phyloP scores from a whole-genome alignment of 2,329 filamentous ascomycete species.

The Fusarium marasasianum region DNA sequence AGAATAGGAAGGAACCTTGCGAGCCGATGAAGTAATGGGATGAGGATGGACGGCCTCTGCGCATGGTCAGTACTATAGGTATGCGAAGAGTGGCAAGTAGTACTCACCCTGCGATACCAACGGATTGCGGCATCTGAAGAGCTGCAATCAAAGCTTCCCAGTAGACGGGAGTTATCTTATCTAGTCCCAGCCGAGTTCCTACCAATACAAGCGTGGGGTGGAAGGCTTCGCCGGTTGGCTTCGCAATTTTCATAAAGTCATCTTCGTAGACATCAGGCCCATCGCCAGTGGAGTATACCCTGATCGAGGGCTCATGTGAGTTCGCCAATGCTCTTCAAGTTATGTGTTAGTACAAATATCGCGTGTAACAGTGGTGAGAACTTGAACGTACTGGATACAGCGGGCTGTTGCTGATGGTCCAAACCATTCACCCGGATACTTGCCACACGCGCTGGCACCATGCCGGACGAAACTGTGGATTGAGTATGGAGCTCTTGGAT shows the following conservation, averaged over 20 bases:
- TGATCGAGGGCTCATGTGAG: conserved; percentile 70
- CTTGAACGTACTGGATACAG: conserved; percentile 85
- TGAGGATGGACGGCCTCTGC: conserved; percentile 87
- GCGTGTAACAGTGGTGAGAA: neutral
- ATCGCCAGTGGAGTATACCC: conserved; percentile 90
- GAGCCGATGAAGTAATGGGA: conserved; percentile 73
- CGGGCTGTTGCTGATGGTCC: conserved; percentile 95
- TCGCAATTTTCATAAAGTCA: conserved; percentile 81
- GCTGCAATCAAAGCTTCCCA: conserved; percentile 90
- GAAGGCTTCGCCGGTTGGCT: conserved; percentile 71
- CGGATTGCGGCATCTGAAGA: conserved; percentile 88
- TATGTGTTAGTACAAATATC: neutral
- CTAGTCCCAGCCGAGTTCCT: conserved; percentile 88
- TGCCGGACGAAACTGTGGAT: conserved; percentile 94
- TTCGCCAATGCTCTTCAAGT: conserved; percentile 75
- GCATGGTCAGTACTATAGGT: conserved; percentile 17
- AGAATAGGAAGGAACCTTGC: conserved; percentile 83
- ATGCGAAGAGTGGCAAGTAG: neutral
- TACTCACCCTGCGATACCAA: conserved; percentile 90
- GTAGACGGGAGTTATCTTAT: conserved; percentile 93
- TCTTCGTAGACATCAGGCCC: conserved; percentile 94
- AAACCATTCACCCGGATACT: conserved; percentile 98
- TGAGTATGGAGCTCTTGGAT: conserved; percentile 86
- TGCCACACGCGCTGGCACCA: conserved; percentile 86
- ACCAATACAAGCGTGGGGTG: conserved; percentile 89